Base-by-base conservation (phyloP, 768 basidiomycete genomes). In the Pleurotus tuoliensis region DNA sequence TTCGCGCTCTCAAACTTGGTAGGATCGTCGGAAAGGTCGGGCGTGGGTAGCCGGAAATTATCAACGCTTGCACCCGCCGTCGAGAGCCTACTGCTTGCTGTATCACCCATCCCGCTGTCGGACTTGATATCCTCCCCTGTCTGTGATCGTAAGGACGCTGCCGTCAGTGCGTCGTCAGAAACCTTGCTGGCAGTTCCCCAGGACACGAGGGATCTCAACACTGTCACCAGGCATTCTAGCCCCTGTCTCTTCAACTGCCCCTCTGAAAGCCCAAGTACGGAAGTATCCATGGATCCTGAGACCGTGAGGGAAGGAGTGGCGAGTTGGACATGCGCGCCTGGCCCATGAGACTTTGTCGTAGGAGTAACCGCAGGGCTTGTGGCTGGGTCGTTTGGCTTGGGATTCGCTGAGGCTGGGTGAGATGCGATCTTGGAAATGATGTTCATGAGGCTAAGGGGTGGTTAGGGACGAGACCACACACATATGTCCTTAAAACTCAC, bases 1-100 rank as follows among this genome's bases (percentile, higher is more conserved):
- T 97, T 98, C 9, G 94, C 97, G 58, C 82, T 94, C 75, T 98
- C 96, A 61, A 99, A 98, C 64, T 82, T 82, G 16, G 80, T 87
- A 1, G 96, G 96, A 68, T 98, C 96, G 65, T 98, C 97, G n/a
- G 73, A 71, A 39, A 86, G 66, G 56, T 94, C 92, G 0, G 93
- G 91, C 0, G 92, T 93, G 9, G 82, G 72, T 51, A 86, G 83
- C 55, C 88, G 80, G 16, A 83, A 72, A 2, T 72, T 74, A 62
- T 90, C 89, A 8, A 71, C 69, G 60, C 82, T 84, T 40, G 71
- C 68, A 41, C 70, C 68, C 39, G 75, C 66, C 18, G 73, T 66
- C 49, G 85, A 73, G 34, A 87, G 69, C 64, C 73, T 77, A 55
- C 89, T 86, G 25, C 79, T 62, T 2, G 82, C 83, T 5, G 73